Conservation (phyloP, 345 rosid genomes). For the Populus alba region DNA sequence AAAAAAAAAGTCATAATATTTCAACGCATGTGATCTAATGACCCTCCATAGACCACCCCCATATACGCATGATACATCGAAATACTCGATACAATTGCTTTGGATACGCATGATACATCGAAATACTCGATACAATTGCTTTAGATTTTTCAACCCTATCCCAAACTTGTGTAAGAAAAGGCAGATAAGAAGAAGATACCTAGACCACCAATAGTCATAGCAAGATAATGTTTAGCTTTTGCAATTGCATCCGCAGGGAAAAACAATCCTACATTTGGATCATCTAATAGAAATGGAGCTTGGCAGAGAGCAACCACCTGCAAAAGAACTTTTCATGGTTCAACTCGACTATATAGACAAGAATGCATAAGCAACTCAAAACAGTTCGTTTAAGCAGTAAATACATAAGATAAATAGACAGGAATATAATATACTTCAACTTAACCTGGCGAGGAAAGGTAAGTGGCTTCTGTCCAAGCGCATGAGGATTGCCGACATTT, state of each 20-base stretch:
- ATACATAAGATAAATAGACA: neutral
- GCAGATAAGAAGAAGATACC: conserved; percentile 42
- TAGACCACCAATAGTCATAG: conserved; percentile 80
- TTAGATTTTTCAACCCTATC: neutral
- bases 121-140: neutral
- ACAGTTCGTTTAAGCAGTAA: neutral
- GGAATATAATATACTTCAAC: neutral
- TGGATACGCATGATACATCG: neutral
- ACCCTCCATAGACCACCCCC: neutral
- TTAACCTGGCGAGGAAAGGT: conserved; percentile 91
- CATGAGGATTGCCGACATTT: conserved; percentile 99
- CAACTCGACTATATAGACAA: conserved; percentile 13
- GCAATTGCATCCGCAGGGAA: conserved; percentile 98
- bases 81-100: neutral
- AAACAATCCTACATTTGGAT: conserved; percentile 84
- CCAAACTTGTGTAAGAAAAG: neutral
- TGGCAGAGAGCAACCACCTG: conserved; percentile 98
- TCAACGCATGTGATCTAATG: neutral
- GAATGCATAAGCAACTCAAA: neutral
- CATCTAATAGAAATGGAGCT: conserved; percentile 94
- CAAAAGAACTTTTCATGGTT: conserved; percentile 22
- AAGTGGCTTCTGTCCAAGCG: conserved; percentile 93
- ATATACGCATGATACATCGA: neutral
- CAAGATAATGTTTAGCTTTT: conserved; percentile 88
- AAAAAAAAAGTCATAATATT: neutral